Conservation (phyloP, 108 stramenopile species). For the Poteriospumella lacustris region DNA sequence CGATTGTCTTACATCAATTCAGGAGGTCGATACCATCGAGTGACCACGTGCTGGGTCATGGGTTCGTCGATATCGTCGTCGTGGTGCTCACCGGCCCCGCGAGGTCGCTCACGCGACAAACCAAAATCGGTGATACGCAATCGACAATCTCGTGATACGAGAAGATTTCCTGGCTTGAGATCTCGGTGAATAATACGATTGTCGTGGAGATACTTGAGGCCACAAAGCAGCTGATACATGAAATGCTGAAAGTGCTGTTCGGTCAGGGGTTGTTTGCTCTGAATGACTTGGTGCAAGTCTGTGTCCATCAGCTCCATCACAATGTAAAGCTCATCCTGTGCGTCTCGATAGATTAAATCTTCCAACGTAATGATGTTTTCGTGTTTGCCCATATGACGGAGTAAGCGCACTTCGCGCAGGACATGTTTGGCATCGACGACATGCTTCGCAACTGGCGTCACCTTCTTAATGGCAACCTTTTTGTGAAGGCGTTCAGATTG, state of each 20-base stretch:
- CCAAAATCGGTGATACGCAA: constrained; percentile 67
- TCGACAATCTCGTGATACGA: constrained; percentile 59
- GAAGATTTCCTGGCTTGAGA: constrained; percentile 66
- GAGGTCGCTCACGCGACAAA: constrained; percentile 50
- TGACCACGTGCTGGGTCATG: constrained; percentile 69
- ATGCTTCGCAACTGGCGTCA: constrained; percentile 55
- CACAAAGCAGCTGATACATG: constrained; percentile 59
- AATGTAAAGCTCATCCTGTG: constrained; percentile 59
- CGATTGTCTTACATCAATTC: constrained; percentile 52
- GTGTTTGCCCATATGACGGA: constrained; percentile 59
- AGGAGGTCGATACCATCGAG: constrained; percentile 65
- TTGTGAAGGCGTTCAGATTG: constrained; percentile 18
- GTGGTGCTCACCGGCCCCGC: constrained; percentile 32
- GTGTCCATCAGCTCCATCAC: constrained; percentile 67
- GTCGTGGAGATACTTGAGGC: constrained; percentile 60
- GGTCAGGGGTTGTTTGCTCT: constrained; percentile 54
- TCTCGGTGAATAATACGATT: constrained; percentile 65
- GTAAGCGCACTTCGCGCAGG: constrained; percentile 62
- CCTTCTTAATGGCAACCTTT: constrained; percentile 62
- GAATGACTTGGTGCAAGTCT: constrained; percentile 59
- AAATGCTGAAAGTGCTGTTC: constrained; percentile 57
- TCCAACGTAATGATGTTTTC: constrained; percentile 59
- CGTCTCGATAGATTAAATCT: constrained; percentile 41
- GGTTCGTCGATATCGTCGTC: constrained; percentile 43
- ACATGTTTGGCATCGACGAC: constrained; percentile 61